These are phyloP conservation scores for Annulohypoxylon bovei DNA, from an alignment of 495 filamentous ascomycete species.

Conservation along the genomic window DNA sequence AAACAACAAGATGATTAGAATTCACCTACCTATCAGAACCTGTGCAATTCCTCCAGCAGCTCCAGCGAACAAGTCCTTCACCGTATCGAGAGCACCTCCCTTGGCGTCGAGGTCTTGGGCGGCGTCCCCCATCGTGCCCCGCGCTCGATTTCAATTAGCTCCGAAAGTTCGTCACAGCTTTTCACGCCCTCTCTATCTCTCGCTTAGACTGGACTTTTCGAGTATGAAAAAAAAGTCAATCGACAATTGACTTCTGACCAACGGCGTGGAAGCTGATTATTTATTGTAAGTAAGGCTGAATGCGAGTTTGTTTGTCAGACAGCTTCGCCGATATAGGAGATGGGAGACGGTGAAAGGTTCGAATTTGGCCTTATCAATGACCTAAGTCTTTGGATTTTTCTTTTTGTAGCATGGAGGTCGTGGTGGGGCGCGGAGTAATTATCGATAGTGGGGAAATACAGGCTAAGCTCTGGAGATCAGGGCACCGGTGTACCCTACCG, in stretches of 20 bases:
- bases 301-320: background rate
- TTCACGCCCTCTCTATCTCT: background rate
- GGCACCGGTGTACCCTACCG: background rate
- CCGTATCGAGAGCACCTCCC: conserved; percentile 60
- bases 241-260: background rate
- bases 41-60: conserved; percentile 93
- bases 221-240: background rate
- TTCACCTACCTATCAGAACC: conserved; percentile 85
- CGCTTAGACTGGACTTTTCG: background rate
- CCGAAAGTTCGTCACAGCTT: conserved; percentile 1
- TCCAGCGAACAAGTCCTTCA: conserved; percentile 92
- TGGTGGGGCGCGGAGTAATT: conserved; percentile 10
- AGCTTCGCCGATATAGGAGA: conserved; percentile 35
- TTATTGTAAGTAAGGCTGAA: background rate
- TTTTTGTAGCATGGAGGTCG: background rate
- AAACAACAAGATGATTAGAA: background rate
- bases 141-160: conserved; percentile 23
- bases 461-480: background rate
- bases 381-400: conserved; percentile 6
- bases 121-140: conserved; percentile 53
- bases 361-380: conserved; percentile 16
- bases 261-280: background rate
- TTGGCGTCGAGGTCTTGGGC: conserved; percentile 51
- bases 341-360: conserved; percentile 12
- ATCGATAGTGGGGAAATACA: conserved; percentile 6